Conservation (phyloP, 208 protist species). For the Trypanosoma platydactyli region DNA sequence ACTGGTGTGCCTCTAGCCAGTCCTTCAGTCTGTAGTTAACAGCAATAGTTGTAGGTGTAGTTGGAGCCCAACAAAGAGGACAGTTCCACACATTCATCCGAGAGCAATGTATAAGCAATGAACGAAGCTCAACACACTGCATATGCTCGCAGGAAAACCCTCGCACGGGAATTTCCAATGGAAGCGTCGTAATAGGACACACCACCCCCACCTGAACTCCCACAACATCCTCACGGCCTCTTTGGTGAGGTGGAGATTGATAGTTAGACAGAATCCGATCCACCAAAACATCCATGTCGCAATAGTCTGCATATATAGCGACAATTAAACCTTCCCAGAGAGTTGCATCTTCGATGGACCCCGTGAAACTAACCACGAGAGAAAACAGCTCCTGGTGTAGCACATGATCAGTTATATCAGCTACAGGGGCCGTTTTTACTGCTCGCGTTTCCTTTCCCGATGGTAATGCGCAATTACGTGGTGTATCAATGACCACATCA, state of each 20-base stretch:
- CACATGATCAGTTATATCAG: conserved; percentile 65
- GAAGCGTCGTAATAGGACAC: conserved; percentile 68
- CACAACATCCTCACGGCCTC: conserved; percentile 27
- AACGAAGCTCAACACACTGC: conserved; percentile 79
- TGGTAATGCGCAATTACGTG: conserved; percentile 55
- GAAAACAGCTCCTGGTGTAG: conserved; percentile 49
- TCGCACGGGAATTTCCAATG: conserved; percentile 63
- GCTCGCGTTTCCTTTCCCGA: conserved; percentile 60
- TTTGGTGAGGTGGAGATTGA: conserved; percentile 4
- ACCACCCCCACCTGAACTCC: conserved; percentile 51
- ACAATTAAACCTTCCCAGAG: conserved; percentile 74
- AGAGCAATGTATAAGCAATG: conserved; percentile 59
- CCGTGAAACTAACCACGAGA: conserved; percentile 55
- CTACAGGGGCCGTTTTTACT: conserved; percentile 52
- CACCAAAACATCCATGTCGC: conserved; percentile 35
- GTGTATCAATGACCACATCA: conserved; percentile 35
- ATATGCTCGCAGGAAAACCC: conserved; percentile 68
- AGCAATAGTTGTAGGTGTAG: conserved; percentile 49
- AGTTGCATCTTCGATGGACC: conserved; percentile 40
- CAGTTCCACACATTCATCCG: conserved; percentile 86
- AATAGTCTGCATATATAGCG: conserved; percentile 64
- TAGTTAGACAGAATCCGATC: conserved; percentile 50
- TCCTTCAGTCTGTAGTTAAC: conserved; percentile 79
- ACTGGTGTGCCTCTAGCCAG: conserved; percentile 56
- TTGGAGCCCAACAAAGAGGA: conserved; percentile 66